Conservation (phyloP, 495 filamentous ascomycete genomes). For the Annulohypoxylon bovei region DNA sequence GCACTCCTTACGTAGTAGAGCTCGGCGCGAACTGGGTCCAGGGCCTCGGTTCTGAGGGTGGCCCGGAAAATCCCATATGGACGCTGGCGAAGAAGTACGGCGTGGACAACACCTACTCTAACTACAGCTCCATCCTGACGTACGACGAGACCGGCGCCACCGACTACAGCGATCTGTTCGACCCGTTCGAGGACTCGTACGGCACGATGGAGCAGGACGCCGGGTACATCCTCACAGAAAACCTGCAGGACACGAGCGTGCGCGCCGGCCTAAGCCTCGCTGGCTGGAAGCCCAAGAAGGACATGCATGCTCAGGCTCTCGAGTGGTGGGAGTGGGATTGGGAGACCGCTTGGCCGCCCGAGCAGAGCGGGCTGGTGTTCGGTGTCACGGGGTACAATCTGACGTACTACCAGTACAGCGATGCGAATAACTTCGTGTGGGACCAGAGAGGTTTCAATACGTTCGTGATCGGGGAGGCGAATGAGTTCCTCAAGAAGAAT, state of each 20-base stretch:
- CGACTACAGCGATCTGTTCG: constrained; percentile 62
- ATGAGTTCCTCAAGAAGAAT: constrained; percentile 64
- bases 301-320: constrained; percentile 67
- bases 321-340: constrained; percentile 69
- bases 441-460: constrained; percentile 75
- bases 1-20: constrained; percentile 70
- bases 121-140: constrained; percentile 69
- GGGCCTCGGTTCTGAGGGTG: constrained; percentile 66
- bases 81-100: constrained; percentile 71
- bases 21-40: constrained; percentile 80
- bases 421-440: constrained; percentile 72
- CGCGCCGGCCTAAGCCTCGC: constrained; percentile 68
- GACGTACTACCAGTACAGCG: constrained; percentile 54
- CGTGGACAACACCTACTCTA: constrained; percentile 68
- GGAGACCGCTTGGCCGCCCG: constrained; percentile 63
- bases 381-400: constrained; percentile 49
- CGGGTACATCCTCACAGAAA: constrained; percentile 66
- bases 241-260: constrained; percentile 70
- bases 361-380: constrained; percentile 47
- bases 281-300: constrained; percentile 71
- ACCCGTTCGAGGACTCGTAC: constrained; percentile 64
- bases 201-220: constrained; percentile 62
- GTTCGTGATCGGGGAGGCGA: constrained; percentile 70
- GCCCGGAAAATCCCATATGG: constrained; percentile 77
- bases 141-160: constrained; percentile 65